phyloP scores from a whole-genome alignment of 805 yeast species.

The Kockiozyma suomiensis region DNA sequence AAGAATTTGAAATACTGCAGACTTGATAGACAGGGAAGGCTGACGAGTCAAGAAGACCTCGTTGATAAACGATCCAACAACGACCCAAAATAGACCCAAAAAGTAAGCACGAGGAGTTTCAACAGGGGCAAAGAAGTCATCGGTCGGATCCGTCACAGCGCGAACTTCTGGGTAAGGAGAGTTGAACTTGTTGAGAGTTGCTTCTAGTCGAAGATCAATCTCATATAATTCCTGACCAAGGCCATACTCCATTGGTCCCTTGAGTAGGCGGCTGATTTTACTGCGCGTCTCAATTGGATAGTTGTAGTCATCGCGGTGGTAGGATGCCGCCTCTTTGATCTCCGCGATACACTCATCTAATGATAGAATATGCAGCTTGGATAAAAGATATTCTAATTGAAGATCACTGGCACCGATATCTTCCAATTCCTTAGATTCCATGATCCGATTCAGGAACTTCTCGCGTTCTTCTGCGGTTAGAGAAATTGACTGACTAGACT shows the following conservation, averaged over 20 bases:
- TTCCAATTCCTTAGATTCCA: conserved; percentile 27
- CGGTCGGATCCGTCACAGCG: conserved; percentile 40
- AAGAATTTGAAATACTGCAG: conserved; percentile 66
- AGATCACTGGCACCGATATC: conserved; percentile 40
- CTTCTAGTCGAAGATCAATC: conserved; percentile 23
- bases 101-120: conserved; percentile 58
- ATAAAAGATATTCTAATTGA: neutral
- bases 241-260: conserved; percentile 22
- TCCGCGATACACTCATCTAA: conserved; percentile 46
- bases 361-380: conserved; percentile 4
- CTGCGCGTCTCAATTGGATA: conserved; percentile 4
- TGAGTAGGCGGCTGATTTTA: conserved; percentile 16
- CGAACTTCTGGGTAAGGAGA: conserved; percentile 66
- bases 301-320: conserved; percentile 20
- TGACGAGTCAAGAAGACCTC: conserved; percentile 61
- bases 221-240: conserved; percentile 18
- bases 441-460: conserved; percentile 1
- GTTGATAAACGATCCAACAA: conserved; percentile 59
- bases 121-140: conserved; percentile 50
- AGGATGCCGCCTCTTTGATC: conserved; percentile 2
- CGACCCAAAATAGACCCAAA: conserved; percentile 55
- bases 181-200: conserved; percentile 23
- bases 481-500: neutral
- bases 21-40: conserved; percentile 58
- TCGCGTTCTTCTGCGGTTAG: conserved; percentile 9